Evolutionary conservation across 2,329 filamentous ascomycete species (phyloP).

Genomic region (Rugonectria rugulosa): DNA sequence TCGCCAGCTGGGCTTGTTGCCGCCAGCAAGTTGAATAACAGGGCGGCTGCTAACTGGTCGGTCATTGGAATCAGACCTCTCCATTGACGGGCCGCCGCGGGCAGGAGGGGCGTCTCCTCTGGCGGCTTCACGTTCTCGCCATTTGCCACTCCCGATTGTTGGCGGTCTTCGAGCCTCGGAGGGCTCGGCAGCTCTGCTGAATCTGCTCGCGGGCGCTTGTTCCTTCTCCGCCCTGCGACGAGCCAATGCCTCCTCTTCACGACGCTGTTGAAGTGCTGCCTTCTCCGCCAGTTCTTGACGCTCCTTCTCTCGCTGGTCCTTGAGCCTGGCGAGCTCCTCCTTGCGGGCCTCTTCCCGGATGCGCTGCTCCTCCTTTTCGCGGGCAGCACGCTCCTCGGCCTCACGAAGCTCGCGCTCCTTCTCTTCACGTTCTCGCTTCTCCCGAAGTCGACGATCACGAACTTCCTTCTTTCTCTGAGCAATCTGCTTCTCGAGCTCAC

Average conservation of each 20-base stretch:
- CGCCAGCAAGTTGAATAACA: constrained; percentile 65
- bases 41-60: constrained; percentile 60
- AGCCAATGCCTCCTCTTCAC: constrained; percentile 88
- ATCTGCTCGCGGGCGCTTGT: constrained; percentile 38
- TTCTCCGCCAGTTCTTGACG: constrained; percentile 73
- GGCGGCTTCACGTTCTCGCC: constrained; percentile 51
- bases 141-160: constrained; percentile 48
- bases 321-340: constrained; percentile 70
- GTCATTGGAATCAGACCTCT: constrained; percentile 59
- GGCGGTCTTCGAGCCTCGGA: constrained; percentile 45
- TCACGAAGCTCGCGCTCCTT: constrained; percentile 79
- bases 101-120: constrained; percentile 43
- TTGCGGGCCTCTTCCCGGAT: constrained; percentile 81
- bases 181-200: constrained; percentile 40
- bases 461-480: constrained; percentile 86
- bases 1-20: constrained; percentile 72
- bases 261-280: constrained; percentile 75
- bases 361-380: constrained; percentile 86
- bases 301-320: constrained; percentile 71
- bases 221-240: constrained; percentile 73
- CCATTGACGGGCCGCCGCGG: constrained; percentile 42
- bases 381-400: constrained; percentile 81
- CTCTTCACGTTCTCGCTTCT: constrained; percentile 86
- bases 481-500: constrained; percentile 93
- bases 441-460: constrained; percentile 80